Base-by-base conservation (phyloP, 805 yeast genomes). In the Naumovozyma dairenensis region DNA sequence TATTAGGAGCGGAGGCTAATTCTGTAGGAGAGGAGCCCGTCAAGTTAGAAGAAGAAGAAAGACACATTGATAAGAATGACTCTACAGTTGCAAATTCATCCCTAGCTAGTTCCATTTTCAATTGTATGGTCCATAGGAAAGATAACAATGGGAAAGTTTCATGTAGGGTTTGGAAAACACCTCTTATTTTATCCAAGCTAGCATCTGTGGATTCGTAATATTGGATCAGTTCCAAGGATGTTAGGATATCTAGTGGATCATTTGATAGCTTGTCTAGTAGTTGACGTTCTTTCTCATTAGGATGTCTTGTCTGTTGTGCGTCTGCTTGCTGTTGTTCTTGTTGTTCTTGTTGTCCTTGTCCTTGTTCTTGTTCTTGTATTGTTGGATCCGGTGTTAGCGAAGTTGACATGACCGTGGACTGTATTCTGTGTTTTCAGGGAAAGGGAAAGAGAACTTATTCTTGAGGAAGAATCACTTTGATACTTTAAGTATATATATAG, bases 81-180 rank as follows among this genome's bases (percentile, higher is more conserved):
- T 82, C 93, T 13, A 77, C 92, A 32, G 61, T 63, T 22, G 70
- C 66, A 49, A 74, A 74, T 43, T 82, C 87, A 32, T 77, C 79
- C 43, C 79, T 64, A 31, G 66, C 68, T 37, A 78, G 54, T 51
- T 78, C 83, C 45, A 70, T 72, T 34, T 73, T 71, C 37, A 82
- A 72, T 55, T 83, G 86, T 26, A 62, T 66, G 21, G 75, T 65
- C 95, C 96, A 89, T n/a, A 76, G 69, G 13, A 67, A 65, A 1
- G 80, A 80, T 44, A 78, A 75, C 35, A 68, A 71, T 18, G 83
- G 84, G 63, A 83, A 87, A 6, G 71, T 63, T 14, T 55, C 55
- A 29, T 87, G 67, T 45, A 80, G 75, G 15, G 69, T 59, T 34
- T 77, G 79, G 53, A 70, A 85, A 0, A 68, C 65, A 6, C 64